Base-by-base conservation (phyloP, 2,329 filamentous ascomycete species). In the Aspergillus ochraceoroseus region DNA sequence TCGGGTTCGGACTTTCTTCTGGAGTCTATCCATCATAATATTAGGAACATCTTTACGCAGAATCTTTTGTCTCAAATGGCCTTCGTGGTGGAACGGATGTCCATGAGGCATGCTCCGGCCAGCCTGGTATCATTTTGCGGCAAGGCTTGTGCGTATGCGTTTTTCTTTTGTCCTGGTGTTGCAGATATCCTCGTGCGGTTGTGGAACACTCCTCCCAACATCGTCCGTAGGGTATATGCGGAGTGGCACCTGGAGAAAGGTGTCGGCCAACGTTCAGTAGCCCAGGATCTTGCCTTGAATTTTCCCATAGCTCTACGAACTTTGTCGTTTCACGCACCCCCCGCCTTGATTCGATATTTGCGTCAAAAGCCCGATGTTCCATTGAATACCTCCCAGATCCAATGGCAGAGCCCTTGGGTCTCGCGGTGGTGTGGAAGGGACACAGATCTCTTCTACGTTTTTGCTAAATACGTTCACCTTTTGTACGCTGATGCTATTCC, bases 361-460 rank as follows among this genome's bases (percentile, higher is more conserved):
- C 74, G 76, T 30, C 83, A 80, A 46, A 78, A 79, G 47, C 75
- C 80, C 1, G 75, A 82, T 6, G 70, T 83, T 38, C 83, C 87
- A 1, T 61, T 88, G 26, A 76, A 81, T 19, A 79, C 84, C 4
- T 74, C 79, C 19, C 79, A 82, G 49, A 81, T 94, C n/a, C 72
- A 81, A 29, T 95, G 89, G 88, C 80, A 84, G 54, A 86, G 87
- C 1, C 80, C 82, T 1, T 95, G 89, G 89, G 72, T 86, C 5
- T 79, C 83, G 26, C 79, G 87, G 46, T 95, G 89, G 89, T 83
- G 80, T 46, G 89, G 89, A 9, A 79, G 81, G 2, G 88, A 95
- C 54, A 94, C 85, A 3, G 89, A 95, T 57, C 71, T 95, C 22
- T 87, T 95, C 59, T 95, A 90, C 66, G 83, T 94, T 30, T 95